Percentiles rank a stretch among this genome's conserved stretches.
These are phyloP conservation scores for Bisporella sp. DNA, from an alignment of 2,329 filamentous ascomycete genomes.

Conservation along the genomic window DNA sequence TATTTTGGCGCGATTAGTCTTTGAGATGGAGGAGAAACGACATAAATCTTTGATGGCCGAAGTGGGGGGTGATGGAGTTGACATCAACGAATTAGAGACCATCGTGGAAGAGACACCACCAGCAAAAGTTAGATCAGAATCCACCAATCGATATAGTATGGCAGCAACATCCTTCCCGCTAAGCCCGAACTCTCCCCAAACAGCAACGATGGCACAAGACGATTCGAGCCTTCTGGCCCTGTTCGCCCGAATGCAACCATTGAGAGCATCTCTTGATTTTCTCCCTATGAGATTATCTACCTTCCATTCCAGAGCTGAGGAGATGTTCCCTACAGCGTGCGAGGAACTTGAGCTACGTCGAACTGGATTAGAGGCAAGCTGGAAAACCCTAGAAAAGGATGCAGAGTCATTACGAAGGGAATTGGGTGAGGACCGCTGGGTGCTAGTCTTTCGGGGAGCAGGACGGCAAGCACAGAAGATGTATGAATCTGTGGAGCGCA, in stretches of 20 bases:
- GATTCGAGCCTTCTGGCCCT: slow-evolving; percentile 83
- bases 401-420: slow-evolving; percentile 85
- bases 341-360: slow-evolving; percentile 77
- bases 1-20: slow-evolving; percentile 71
- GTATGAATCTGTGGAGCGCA: slow-evolving; percentile 90
- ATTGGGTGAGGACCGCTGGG: slow-evolving; percentile 91
- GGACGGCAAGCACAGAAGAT: slow-evolving; percentile 91
- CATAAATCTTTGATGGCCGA: slow-evolving; percentile 69
- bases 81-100: slow-evolving; percentile 85
- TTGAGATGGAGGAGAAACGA: slow-evolving; percentile 95
- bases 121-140: slow-evolving; percentile 41
- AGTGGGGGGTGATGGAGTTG: slow-evolving; percentile 54
- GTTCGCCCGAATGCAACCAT: slow-evolving; percentile 91
- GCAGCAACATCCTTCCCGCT: slow-evolving; percentile 51
- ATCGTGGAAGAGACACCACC: slow-evolving; percentile 83
- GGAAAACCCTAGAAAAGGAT: slow-evolving; percentile 82
- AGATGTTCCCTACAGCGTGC: slow-evolving; percentile 82
- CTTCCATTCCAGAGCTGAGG: slow-evolving; percentile 72
- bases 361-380: slow-evolving; percentile 70
- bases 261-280: slow-evolving; percentile 90
- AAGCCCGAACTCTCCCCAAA: slow-evolving; percentile 54
- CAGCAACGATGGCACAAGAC: slow-evolving; percentile 58
- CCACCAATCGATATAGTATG: slow-evolving; percentile 63
- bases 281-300: slow-evolving; percentile 88
- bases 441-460: slow-evolving; percentile 89